Percentiles rank a stretch among this genome's conserved stretches.
These are phyloP conservation scores for Aotearoamyces nothofagi DNA, from an alignment of 2,329 filamentous ascomycete species.

Conservation along the genomic window DNA sequence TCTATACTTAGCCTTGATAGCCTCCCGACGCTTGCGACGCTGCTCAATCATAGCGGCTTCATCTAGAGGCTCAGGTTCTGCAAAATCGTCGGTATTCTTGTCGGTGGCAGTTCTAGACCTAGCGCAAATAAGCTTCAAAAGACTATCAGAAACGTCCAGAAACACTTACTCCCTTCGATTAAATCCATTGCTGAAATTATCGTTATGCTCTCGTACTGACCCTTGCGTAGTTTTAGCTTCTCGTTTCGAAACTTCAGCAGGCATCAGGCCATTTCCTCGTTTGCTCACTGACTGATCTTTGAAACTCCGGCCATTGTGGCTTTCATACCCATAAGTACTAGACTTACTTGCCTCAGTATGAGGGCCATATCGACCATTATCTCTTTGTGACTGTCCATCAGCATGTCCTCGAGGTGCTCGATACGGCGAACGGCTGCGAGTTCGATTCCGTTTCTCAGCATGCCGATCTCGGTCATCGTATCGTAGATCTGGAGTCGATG, in stretches of 20 bases:
- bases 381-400: constrained; percentile 9
- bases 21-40: constrained; percentile 69
- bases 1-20: constrained; percentile 70
- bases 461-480: constrained; percentile 35
- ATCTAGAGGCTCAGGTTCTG: constrained; percentile 49
- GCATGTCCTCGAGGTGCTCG: constrained; percentile 21
- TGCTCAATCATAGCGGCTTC: constrained; percentile 75
- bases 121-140: too few species aligned
- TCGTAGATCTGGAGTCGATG: constrained; percentile 18
- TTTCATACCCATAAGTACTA: constrained; percentile 17
- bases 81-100: constrained; percentile 25
- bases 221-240: constrained; percentile 55
- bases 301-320: constrained; percentile 31
- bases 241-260: constrained; percentile 41
- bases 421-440: constrained; percentile 32
- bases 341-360: constrained; percentile 9
- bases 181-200: constrained; percentile 19
- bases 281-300: constrained; percentile 48
- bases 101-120: too few species aligned
- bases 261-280: constrained; percentile 42
- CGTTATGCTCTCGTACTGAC: constrained; percentile 34
- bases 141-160: too few species aligned
- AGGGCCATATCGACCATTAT: constrained; percentile 7
- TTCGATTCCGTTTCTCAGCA: constrained; percentile 37
- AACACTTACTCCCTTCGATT: constrained; percentile 25